Base-by-base conservation (phyloP, 805 yeast species). In the Metschnikowia drakensbergensis region DNA sequence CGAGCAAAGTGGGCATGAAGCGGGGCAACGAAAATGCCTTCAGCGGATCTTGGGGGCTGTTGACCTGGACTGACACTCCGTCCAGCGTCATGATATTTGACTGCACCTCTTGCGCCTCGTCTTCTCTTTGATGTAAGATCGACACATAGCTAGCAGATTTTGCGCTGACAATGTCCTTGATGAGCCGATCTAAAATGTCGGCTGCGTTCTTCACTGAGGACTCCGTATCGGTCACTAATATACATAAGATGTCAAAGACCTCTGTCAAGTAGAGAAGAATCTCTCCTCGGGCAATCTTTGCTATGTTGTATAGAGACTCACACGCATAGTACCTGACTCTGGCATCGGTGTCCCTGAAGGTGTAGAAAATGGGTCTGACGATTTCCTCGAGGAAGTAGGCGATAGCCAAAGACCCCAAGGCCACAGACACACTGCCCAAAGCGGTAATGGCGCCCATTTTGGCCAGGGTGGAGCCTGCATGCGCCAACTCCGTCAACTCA, bases 321-420 rank as follows among this genome's bases (percentile, higher is more conserved):
- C 98, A 94, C 0, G 99, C 97, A 65, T 90, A 94, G 61, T 94
- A 94, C 47, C 99, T 76, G 6, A 94, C 99, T 56, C 96, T 81
- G n/a, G 96, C 92, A 64, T 94, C 97, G 51, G 94, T 96, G 61
- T 94, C 99, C 43, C 96, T 92, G 65, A 94, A 94, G 50, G 97
- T 92, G 0, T 97, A 92, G 58, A 94, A 73, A 10, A 94, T 96
- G 0, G 99, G 97, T 52, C 88, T 94, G 53, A 94, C 81, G 49
- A 94, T 90, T 46, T 83, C 87, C 50, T 88, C 94, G 42, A 94
- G 67, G 59, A 88, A 92, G 48, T 73, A 72, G 0, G 96, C 94
- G 32, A 94, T 88, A 42, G 91, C 92, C 56, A 81, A 81, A 36
- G 79, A 77, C 1, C 98, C 97, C 29, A 94, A 68, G 0, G 98